Evolutionary conservation across 305 asterid species (phyloP).

Genomic region (Petunia hybrid): DNA sequence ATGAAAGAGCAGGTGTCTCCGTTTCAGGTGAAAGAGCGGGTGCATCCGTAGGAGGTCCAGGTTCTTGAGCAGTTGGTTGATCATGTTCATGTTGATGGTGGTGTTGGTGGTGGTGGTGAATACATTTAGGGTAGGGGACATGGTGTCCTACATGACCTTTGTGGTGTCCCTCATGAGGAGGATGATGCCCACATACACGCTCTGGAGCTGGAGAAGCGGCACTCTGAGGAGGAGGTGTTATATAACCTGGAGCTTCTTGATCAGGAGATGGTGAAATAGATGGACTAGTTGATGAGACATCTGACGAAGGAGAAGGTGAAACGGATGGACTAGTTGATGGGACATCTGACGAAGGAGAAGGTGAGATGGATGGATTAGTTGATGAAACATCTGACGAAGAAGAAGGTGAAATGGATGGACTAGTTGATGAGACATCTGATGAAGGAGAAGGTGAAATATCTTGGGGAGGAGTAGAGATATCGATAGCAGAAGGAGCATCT

Average conservation of each 20-base stretch:
- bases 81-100: not conserved
- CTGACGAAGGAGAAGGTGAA: not conserved
- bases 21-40: slow-evolving; percentile 16
- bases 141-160: not conserved
- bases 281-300: not conserved
- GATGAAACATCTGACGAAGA: not conserved
- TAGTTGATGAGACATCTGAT: not conserved
- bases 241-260: no score
- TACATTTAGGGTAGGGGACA: rapidly evolving
- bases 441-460: not conserved
- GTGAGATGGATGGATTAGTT: not conserved
- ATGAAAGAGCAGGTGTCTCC: not conserved
- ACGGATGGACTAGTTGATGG: not conserved
- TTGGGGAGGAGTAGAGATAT: not conserved
- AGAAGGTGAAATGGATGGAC: not conserved
- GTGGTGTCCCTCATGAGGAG: not conserved
- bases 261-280: not conserved
- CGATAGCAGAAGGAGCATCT: not conserved
- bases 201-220: not conserved
- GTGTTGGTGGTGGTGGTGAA: not conserved
- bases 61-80: not conserved
- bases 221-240: no score
- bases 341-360: not conserved
- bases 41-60: not conserved
- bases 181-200: not conserved